Base-by-base conservation (phyloP, 2,329 filamentous ascomycete genomes). In the Emergomyces orientalis region DNA sequence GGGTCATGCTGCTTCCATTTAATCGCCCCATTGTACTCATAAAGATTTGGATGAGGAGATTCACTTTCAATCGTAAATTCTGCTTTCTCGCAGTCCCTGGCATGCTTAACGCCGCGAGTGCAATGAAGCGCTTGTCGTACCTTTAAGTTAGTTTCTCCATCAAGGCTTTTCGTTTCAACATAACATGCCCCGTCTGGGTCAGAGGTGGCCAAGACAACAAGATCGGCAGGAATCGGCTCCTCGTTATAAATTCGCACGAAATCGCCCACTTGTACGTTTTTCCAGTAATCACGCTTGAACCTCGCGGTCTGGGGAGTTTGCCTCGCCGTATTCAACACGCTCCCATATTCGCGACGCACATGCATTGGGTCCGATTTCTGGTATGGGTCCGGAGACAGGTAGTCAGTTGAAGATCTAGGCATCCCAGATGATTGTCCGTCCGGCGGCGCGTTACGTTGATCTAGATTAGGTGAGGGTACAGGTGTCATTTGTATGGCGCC, bases 71-170 rank as follows among this genome's bases (percentile, higher is more conserved):
- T 87, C 19, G 82, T 75, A 73, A 99, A 99, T 68, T 94, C 86
- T 32, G 92, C 86, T 64, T 87, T 86, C 76, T 97, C 94, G 74
- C 94, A 97, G 72, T 99, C 91, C 63, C 88, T 86, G 17, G 94
- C 94, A 74, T 97, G 92, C 72, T 87, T 90, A 64, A 99, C 82
- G 56, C 85, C 81, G 61, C 89, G 87, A 14, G 92, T 90, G 71
- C 90, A 94, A 66, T 93, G 89, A 51, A 99, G 82, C 25, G 94
- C 91, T 71, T 93, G 90, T 64, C 94, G 88, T 65, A 97, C 91
- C 76, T 99, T 99, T 66, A 99, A 79, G 71, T 99, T 99, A 2
- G 94, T 99, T 78, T 99, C 94, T 59, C 94, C 94, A 71, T 99
- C 94, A 79, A 99, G 75, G 73, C 96, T 97, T 80, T 97, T 99